These are phyloP conservation scores for Papiliotrema laurentii DNA, from an alignment of 1,284 basidiomycete species.

Conservation along the genomic window DNA sequence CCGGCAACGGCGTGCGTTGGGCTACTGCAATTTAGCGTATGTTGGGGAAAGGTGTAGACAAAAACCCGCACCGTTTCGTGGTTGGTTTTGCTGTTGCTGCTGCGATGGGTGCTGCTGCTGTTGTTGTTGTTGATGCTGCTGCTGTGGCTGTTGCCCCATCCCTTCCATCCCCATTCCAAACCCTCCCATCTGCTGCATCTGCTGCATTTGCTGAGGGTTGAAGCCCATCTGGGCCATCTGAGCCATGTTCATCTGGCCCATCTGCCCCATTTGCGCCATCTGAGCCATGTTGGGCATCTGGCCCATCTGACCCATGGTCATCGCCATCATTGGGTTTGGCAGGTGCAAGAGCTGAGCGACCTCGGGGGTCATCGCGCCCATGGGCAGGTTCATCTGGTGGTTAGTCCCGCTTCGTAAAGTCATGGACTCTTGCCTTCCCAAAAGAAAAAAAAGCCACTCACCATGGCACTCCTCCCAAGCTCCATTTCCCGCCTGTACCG, in stretches of 20 bases:
- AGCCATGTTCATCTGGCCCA: constrained; percentile 43
- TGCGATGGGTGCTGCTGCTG: background rate
- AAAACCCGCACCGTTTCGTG: no score
- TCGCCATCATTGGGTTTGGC: constrained; percentile 26
- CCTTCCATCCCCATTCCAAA: constrained; percentile 7
- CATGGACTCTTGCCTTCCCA: background rate
- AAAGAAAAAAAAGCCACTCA: constrained; percentile 20
- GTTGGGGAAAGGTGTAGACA: no score
- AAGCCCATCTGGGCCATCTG: constrained; percentile 9
- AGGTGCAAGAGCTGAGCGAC: constrained; percentile 33
- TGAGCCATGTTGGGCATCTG: constrained; percentile 11
- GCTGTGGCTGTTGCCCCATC: constrained; percentile 5
- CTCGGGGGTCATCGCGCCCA: constrained; percentile 31
- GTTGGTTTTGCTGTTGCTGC: background rate
- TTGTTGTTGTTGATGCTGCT: constrained; percentile 2
- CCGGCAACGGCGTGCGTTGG: no score
- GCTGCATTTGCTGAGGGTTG: constrained; percentile 32
- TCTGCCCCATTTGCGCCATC: constrained; percentile 33
- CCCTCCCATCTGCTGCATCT: constrained; percentile 40
- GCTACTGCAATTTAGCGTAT: no score
- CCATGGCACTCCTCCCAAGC: constrained; percentile 50
- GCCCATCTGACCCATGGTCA: constrained; percentile 14
- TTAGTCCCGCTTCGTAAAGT: background rate
- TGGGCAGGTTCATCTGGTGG: constrained; percentile 30
- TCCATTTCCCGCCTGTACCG: constrained; percentile 77